Conservation (phyloP, 768 basidiomycete species). For the Tulasnella sp. region DNA sequence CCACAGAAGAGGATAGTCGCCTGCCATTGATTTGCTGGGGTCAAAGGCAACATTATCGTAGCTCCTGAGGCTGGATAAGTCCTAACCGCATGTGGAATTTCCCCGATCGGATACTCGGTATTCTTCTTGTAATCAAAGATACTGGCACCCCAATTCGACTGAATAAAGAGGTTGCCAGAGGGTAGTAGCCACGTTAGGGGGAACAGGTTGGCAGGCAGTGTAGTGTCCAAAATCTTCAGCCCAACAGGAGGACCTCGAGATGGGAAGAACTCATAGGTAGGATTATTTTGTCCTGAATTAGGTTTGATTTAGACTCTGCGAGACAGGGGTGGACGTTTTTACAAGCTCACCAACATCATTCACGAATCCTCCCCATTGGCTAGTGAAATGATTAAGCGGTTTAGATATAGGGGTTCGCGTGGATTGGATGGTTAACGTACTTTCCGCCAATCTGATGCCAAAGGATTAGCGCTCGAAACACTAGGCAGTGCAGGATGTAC, state of each 20-base stretch:
- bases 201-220: conserved; percentile 29
- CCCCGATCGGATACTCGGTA: conserved; percentile 24
- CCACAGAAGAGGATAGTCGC: conserved; percentile 86
- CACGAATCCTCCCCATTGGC: conserved; percentile 28
- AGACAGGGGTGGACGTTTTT: neutral
- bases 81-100: conserved; percentile 43
- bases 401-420: too few relatives aligned
- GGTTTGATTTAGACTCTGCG: neutral
- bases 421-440: too few relatives aligned
- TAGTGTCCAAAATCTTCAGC: conserved; percentile 29
- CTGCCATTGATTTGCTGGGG: conserved; percentile 74
- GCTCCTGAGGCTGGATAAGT: conserved; percentile 88
- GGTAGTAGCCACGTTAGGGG: conserved; percentile 27
- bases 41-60: conserved; percentile 79
- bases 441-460: conserved; percentile 26
- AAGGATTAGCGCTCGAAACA: neutral
- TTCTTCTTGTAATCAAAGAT: conserved; percentile 28
- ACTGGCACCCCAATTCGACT: conserved; percentile 30
- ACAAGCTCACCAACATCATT: conserved; percentile 25
- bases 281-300: conserved; percentile 29
- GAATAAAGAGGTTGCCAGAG: conserved; percentile 29
- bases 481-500: conserved; percentile 2
- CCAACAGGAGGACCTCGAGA: conserved; percentile 28
- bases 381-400: too few relatives aligned
- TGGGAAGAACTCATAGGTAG: conserved; percentile 27